Evolutionary conservation across 345 rosid species (phyloP).

Genomic region (Erucastrum elatum): DNA sequence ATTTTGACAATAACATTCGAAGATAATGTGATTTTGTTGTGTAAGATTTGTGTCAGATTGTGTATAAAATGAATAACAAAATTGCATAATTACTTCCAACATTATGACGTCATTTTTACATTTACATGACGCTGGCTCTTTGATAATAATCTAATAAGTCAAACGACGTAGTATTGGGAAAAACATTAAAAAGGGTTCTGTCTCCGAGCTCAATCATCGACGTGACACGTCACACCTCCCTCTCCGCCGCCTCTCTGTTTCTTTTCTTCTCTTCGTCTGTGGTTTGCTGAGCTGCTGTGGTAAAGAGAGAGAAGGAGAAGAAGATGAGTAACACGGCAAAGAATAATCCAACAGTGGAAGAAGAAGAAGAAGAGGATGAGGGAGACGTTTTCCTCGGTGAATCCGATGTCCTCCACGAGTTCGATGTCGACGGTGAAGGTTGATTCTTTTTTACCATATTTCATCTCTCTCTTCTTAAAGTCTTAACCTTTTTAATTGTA

Average conservation of each 20-base stretch:
- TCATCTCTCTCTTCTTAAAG: background rate
- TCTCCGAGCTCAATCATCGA: background rate
- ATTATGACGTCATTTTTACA: background rate
- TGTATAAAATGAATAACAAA: background rate
- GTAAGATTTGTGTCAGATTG: background rate
- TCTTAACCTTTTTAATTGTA: background rate
- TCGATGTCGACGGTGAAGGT: slow-evolving; percentile 84
- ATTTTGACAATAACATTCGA: slow-evolving; percentile 2
- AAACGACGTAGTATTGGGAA: background rate
- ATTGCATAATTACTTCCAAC: background rate
- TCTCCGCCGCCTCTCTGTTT: slow-evolving; percentile 24
- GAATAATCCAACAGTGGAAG: slow-evolving; percentile 37
- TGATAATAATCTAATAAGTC: background rate
- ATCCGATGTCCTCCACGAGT: slow-evolving; percentile 66
- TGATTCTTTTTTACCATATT: background rate
- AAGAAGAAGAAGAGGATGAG: slow-evolving; percentile 59
- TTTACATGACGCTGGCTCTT: background rate
- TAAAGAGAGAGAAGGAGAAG: slow-evolving; percentile 7
- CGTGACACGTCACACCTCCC: slow-evolving; percentile 25
- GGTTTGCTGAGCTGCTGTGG: background rate
- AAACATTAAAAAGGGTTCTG: background rate
- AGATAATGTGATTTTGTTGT: slow-evolving; percentile 6
- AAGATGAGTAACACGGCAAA: slow-evolving; percentile 29
- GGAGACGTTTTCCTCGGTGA: slow-evolving; percentile 74
- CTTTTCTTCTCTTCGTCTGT: background rate